Conservation (phyloP, 305 asterid genomes). For the Withania somnifera region DNA sequence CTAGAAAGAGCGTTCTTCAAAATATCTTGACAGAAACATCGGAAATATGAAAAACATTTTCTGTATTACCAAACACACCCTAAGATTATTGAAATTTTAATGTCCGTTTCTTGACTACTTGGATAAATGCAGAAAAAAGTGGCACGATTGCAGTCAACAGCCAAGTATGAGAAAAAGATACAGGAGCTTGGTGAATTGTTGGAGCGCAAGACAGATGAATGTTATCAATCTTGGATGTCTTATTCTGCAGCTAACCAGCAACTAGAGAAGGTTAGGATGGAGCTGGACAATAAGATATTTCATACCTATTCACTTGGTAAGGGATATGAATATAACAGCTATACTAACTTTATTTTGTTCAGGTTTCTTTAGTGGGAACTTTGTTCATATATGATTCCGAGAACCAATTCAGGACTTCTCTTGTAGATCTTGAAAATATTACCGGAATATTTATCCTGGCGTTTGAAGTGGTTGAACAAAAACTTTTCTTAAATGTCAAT, state of each 20-base stretch:
- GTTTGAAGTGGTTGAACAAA: not conserved
- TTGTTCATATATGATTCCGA: not conserved
- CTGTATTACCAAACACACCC: not conserved
- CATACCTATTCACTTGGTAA: constrained; percentile 73
- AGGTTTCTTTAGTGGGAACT: not conserved
- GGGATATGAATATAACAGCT: not conserved
- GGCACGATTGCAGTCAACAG: constrained; percentile 35
- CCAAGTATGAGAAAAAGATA: constrained; percentile 72
- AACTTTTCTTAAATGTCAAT: not conserved
- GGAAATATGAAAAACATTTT: not conserved
- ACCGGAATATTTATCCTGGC: not conserved
- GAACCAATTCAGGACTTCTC: not conserved
- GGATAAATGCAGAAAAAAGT: constrained; percentile 46
- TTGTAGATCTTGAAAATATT: not conserved
- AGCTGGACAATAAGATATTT: constrained; percentile 76
- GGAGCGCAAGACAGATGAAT: constrained; percentile 80
- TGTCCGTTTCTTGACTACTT: not conserved
- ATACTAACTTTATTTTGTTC: not conserved
- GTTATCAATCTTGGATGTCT: constrained; percentile 97
- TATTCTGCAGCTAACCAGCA: constrained; percentile 73
- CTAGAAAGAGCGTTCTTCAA: too few relatives aligned
- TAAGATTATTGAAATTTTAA: not conserved
- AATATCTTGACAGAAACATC: not conserved
- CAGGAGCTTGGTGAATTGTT: constrained; percentile 56
- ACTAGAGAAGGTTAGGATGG: constrained; percentile 76